Evolutionary conservation across 2,329 filamentous ascomycete species (phyloP), one percentile per base, ranked within the genome.

Genomic region (Eutypella sp.): DNA sequence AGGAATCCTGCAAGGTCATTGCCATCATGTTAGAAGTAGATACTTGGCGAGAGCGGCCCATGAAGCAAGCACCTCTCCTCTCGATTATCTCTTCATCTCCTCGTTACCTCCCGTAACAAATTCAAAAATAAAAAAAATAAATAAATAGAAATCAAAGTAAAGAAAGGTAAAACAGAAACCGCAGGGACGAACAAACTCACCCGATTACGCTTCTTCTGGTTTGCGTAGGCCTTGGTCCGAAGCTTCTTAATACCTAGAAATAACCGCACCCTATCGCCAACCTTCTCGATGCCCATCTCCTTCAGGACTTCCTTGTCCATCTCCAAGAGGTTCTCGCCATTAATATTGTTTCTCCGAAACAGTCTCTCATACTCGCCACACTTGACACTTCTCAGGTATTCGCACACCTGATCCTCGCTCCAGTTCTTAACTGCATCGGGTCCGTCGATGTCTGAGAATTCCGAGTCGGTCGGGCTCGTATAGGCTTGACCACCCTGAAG

Each of bases 271-370:
- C 93, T 84, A 67, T 99, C 93, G 53, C 93, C 93, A 54, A 99
- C 88, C 69, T 97, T 99, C 57, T 96, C 95, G 57, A 99, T 92
- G 37, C 93, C 93, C 82, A 99, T 95, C 67, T 99, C 93, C 67
- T 96, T 95, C 52, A 99, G 76, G 34, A 95, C 89, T 46, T 90
- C 85, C 73, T 96, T 95, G 68, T 99, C 93, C 76, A 96, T 92
- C 69, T 99, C 93, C 57, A 99, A 78, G 38, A 99, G 75, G 63
- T 95, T 96, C 70, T 96, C 90, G 59, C 93, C 93, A 63, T 93
- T 99, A 73, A 99, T 96, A 67, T 97, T 89, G 66, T 99, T 96
- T 63, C 84, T 84, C 69, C 87, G 70, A 68, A 96, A 96, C 22
- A 96, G 69, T 60, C 87, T 84, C 64, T 96, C 90, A 68, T 99